Evolutionary conservation across 192 early-diverging fungal species (phyloP).

Genomic region (Coemansia reversa): DNA sequence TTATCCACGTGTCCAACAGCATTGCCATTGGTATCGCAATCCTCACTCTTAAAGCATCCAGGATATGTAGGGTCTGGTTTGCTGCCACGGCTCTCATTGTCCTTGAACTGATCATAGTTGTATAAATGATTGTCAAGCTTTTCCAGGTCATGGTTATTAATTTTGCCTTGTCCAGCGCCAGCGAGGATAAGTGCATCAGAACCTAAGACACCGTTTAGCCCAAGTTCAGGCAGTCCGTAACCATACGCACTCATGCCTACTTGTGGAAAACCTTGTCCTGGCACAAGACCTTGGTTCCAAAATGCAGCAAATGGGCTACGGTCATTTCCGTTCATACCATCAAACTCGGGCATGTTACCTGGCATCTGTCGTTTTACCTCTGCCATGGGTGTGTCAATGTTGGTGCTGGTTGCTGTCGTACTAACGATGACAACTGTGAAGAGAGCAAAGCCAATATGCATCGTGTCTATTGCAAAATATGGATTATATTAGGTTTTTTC

Average conservation of each 20-base stretch:
- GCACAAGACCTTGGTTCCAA: conserved; percentile 46
- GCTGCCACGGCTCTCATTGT: background rate
- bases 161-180: conserved; percentile 38
- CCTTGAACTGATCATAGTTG: conserved; percentile 24
- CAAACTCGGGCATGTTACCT: conserved; percentile 12
- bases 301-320: conserved; percentile 38
- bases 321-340: conserved; percentile 21
- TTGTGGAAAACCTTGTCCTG: conserved; percentile 47
- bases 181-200: conserved; percentile 39
- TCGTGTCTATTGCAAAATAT: background rate
- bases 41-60: conserved; percentile 21
- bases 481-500: background rate
- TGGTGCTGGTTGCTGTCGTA: background rate
- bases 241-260: conserved; percentile 53
- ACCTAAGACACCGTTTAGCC: conserved; percentile 22
- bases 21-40: background rate
- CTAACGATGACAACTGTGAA: background rate
- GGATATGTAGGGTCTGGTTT: conserved; percentile 37
- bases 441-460: background rate
- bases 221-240: conserved; percentile 39
- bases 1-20: background rate
- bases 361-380: conserved; percentile 18
- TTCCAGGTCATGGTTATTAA: conserved; percentile 36
- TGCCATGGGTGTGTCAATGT: background rate
- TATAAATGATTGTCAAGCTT: conserved; percentile 29